Evolutionary conservation across 441 rosid genomes (phyloP), one percentile per base, ranked within the genome.

Genomic region (Hura crepitans): DNA sequence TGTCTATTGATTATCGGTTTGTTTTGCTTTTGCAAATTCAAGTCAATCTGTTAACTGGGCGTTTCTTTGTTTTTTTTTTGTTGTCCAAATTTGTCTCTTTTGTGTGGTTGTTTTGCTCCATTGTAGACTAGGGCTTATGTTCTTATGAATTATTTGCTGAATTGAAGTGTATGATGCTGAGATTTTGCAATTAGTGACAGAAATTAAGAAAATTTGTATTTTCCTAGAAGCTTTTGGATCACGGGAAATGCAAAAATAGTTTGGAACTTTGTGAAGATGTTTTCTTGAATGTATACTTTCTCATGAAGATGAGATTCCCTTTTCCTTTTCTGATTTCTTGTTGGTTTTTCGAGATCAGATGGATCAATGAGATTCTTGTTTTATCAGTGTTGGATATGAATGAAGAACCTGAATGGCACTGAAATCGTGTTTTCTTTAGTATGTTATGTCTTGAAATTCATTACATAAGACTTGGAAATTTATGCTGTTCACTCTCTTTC

Each of bases 61-160:
- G 27, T 69, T 47, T 45, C 42, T 69, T 47, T 45, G 42, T 28
- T 68, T 53, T 37, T 42, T 47, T 65, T 15, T 33, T 57, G 42
- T 18, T 62, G 20, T 42, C 14, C 31, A 25, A 12, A 35, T 28
- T 45, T 30, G 18, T 31, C 27, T 22, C 25, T 25, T 35, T 62
- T 20, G 30, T 64, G 46, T 68, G 43, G 18, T 68, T 49, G 33
- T 54, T 68, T 47, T 68, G 54, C 68, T 71, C 46, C 62, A 49
- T 74, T 66, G 35, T 72, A 68, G 77, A 62, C 42, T 81, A 33
- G 47, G 66, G 63, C 45, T 60, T 37, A 45, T 69, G 56, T 23
- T 50, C 27, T 35, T 71, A 31, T 51, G 28, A 18, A 22, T 60
- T 47, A 12, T 28, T 43, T 74, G 33, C 47, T 42, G 14, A 15